Evolutionary conservation across 176 grass and related monocot genomes (phyloP).

Genomic region (Musa troglodytarum): DNA sequence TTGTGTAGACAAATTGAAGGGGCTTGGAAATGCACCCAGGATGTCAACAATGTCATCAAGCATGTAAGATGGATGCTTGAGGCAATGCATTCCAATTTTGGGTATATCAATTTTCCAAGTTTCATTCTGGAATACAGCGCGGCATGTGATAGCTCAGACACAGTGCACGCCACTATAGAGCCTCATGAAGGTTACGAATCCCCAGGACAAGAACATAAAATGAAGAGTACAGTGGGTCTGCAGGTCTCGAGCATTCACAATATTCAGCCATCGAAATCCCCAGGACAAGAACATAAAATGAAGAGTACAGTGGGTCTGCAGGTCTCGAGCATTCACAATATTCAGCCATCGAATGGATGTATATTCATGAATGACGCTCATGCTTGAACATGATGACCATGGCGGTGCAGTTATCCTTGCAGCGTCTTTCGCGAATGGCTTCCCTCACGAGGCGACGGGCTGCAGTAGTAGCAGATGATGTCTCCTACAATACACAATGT

Average conservation of each 20-base stretch:
- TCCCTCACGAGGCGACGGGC: slow-evolving; percentile 73
- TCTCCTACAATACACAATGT: slow-evolving; percentile 30
- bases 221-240: not conserved
- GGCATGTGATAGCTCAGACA: slow-evolving; percentile 47
- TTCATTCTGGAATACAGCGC: slow-evolving; percentile 48
- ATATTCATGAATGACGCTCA: slow-evolving; percentile 2
- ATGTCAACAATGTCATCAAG: slow-evolving; percentile 58
- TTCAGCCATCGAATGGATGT: not conserved
- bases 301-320: not conserved
- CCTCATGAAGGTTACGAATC: slow-evolving; percentile 28
- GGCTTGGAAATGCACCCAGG: slow-evolving; percentile 62
- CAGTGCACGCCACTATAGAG: slow-evolving; percentile 47
- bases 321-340: not conserved
- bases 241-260: not conserved
- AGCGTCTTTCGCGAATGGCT: slow-evolving; percentile 74
- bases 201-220: slow-evolving; percentile 19
- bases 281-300: not conserved
- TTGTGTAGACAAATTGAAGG: slow-evolving; percentile 44
- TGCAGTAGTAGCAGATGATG: slow-evolving; percentile 44
- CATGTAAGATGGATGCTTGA: slow-evolving; percentile 68
- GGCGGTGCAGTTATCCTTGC: slow-evolving; percentile 94
- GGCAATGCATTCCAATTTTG: slow-evolving; percentile 19
- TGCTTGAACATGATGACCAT: slow-evolving; percentile 68
- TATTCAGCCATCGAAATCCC: no score
- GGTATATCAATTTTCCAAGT: not conserved